A percentile compares a stretch with the other conserved stretches of the same genome.
These are phyloP conservation scores for Pseudonitzschia multiseries DNA, from an alignment of 108 stramenopile species.

Conservation along the genomic window DNA sequence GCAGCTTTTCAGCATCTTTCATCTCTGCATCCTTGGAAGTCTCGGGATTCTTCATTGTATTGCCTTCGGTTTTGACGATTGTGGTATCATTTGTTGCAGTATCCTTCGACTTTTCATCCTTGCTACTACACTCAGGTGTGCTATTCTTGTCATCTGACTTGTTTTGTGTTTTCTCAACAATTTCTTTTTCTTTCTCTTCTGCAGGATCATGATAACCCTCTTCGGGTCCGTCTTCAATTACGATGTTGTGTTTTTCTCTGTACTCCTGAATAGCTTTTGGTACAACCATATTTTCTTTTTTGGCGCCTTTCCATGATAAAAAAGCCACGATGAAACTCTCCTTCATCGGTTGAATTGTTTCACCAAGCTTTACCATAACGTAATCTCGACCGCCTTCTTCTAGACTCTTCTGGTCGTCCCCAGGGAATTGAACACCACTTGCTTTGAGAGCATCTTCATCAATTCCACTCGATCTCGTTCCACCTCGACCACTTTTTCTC, in stretches of 20 bases:
- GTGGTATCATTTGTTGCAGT: background rate
- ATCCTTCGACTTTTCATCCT: background rate
- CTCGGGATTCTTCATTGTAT: conserved; percentile 6
- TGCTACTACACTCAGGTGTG: background rate
- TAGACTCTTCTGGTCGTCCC: conserved; percentile 73
- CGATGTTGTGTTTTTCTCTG: conserved; percentile 59
- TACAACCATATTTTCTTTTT: conserved; percentile 72
- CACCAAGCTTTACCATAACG: conserved; percentile 92
- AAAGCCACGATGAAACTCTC: conserved; percentile 96
- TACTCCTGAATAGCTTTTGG: conserved; percentile 79
- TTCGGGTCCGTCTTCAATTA: conserved; percentile 1
- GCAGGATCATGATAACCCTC: background rate
- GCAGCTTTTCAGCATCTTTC: conserved; percentile 1
- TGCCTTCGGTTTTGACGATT: background rate
- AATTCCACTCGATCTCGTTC: conserved; percentile 84
- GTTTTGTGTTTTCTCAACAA: conserved; percentile 17
- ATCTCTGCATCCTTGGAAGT: background rate
- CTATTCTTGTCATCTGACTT: conserved; percentile 7
- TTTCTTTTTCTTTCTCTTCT: conserved; percentile 2
- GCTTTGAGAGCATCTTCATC: conserved; percentile 84
- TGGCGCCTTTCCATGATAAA: conserved; percentile 83
- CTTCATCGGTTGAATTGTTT: conserved; percentile 96
- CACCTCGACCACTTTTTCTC: conserved; percentile 72
- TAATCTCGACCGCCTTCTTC: conserved; percentile 86
- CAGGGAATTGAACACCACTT: conserved; percentile 73